phyloP scores from a whole-genome alignment of 805 yeast species.

The Zygotorulaspora florentina region DNA sequence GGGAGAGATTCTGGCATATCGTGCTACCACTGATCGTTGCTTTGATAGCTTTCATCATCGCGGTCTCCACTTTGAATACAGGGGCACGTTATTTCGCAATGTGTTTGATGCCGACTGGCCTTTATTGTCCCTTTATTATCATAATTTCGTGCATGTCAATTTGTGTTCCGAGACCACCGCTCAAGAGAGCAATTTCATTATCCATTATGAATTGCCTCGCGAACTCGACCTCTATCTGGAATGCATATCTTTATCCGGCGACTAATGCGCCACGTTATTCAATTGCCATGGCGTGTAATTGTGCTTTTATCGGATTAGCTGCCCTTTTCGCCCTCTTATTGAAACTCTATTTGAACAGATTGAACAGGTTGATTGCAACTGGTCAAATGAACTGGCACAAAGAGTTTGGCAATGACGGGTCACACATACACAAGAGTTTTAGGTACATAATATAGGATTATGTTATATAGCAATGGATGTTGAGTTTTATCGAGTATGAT shows the following conservation, averaged over 20 bases:
- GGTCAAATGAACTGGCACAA: constrained; percentile 49
- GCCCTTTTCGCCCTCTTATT: constrained; percentile 39
- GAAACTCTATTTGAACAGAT: constrained; percentile 36
- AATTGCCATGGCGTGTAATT: constrained; percentile 46
- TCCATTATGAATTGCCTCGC: constrained; percentile 55
- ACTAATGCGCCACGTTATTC: constrained; percentile 44
- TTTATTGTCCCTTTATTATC: constrained; percentile 51
- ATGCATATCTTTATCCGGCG: constrained; percentile 47
- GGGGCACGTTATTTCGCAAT: constrained; percentile 58
- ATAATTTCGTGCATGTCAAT: constrained; percentile 54
- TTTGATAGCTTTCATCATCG: constrained; percentile 38
- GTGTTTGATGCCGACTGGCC: constrained; percentile 55
- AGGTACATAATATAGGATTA: constrained; percentile 31
- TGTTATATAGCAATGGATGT: background rate
- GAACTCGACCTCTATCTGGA: constrained; percentile 55
- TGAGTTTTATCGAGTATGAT: no score
- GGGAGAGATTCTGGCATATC: constrained; percentile 52
- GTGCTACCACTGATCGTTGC: constrained; percentile 41
- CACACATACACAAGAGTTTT: constrained; percentile 41
- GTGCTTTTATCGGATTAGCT: constrained; percentile 43
- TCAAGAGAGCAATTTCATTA: constrained; percentile 54
- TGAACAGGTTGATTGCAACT: constrained; percentile 41
- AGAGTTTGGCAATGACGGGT: constrained; percentile 46
- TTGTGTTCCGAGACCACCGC: constrained; percentile 53
- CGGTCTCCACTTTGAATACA: constrained; percentile 47